Evolutionary conservation across 441 rosid species (phyloP).

Genomic region (Pelargonium myrrhifolium): DNA sequence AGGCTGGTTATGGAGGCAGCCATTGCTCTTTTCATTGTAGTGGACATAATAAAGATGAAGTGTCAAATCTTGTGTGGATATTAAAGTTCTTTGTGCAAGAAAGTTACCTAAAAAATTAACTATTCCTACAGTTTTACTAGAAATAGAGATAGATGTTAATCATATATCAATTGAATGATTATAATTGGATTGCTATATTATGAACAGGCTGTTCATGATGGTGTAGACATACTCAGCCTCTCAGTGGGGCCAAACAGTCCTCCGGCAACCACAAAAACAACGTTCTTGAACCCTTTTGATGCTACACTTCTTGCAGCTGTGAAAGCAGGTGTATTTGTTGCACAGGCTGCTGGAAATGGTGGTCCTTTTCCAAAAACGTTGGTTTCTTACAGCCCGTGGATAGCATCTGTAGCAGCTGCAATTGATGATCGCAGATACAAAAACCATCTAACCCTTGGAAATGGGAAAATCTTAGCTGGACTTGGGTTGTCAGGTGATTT

Average conservation of each 20-base stretch:
- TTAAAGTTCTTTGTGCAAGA: no score
- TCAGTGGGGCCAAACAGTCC: conserved; percentile 99
- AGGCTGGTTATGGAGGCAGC: no score
- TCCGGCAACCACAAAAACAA: conserved; percentile 74
- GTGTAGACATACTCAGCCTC: conserved; percentile 92
- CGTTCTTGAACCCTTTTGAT: conserved; percentile 91
- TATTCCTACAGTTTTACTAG: background rate
- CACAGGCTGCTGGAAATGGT: conserved; percentile 96
- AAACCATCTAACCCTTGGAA: conserved; percentile 79
- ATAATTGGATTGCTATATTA: conserved; percentile 19
- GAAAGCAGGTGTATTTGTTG: conserved; percentile 95
- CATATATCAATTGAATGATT: conserved; percentile 6
- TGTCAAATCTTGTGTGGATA: no score
- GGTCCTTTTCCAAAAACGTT: conserved; percentile 95
- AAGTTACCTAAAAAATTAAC: no score
- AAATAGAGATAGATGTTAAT: conserved; percentile 7
- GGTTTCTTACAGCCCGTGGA: conserved; percentile 98
- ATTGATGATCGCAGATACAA: conserved; percentile 94
- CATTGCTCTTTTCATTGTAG: no score
- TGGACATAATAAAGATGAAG: no score
- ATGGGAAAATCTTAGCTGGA: conserved; percentile 80
- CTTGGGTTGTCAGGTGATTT: conserved; percentile 70
- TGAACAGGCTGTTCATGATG: conserved; percentile 94
- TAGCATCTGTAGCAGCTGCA: conserved; percentile 92
- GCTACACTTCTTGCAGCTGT: conserved; percentile 94